Percentiles rank a stretch among this genome's conserved stretches.
phyloP scores from a whole-genome alignment of 768 basidiomycete genomes.

The Leccinum arenicola region DNA sequence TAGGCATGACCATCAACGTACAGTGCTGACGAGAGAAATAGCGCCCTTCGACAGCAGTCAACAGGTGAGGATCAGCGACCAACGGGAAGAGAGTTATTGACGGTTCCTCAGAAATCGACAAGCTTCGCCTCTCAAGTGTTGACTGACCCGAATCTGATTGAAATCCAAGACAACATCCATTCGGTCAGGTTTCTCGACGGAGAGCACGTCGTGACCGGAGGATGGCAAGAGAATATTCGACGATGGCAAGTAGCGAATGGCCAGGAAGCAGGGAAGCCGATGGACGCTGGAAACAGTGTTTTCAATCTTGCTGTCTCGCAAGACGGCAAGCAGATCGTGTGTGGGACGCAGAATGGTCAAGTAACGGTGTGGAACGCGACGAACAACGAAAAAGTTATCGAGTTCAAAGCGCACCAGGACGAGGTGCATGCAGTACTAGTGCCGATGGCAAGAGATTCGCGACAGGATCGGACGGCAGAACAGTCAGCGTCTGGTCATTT shows the following conservation, averaged over 20 bases:
- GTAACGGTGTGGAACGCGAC: background rate
- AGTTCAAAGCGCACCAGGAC: too few relatives aligned
- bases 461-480: background rate
- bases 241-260: background rate
- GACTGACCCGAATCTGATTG: background rate
- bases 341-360: background rate
- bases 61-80: background rate
- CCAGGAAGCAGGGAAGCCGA: background rate
- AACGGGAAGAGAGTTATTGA: background rate
- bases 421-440: too few relatives aligned
- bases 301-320: background rate
- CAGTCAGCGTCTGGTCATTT: background rate
- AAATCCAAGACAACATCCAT: background rate
- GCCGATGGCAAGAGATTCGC: too few relatives aligned
- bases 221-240: background rate
- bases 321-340: background rate
- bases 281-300: background rate
- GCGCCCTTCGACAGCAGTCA: background rate
- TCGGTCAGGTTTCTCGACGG: background rate
- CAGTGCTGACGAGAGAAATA: background rate
- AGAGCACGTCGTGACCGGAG: background rate
- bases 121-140: background rate
- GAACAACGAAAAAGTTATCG: too few relatives aligned
- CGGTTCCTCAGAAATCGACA: background rate
- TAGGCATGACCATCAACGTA: too few relatives aligned